A percentile compares a stretch with the other conserved stretches of the same genome.
Evolutionary conservation across 371 early-diverging fungal species (phyloP).

Genomic region (Saksenaea oblongispora): DNA sequence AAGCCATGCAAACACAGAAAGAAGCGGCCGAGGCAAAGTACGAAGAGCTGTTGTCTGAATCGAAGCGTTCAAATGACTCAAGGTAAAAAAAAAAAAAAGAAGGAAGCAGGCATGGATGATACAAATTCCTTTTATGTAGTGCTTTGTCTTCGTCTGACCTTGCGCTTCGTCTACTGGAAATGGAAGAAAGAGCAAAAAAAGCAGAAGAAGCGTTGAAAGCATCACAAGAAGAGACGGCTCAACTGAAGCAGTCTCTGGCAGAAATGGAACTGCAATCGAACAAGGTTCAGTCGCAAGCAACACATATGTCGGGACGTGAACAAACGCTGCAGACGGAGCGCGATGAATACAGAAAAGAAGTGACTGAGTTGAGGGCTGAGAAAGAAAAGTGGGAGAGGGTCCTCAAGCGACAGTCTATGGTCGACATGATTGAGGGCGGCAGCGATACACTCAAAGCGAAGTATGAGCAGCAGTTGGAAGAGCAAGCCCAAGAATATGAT

Average conservation of each 20-base stretch:
- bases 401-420: conserved; percentile 32
- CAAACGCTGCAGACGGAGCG: conserved; percentile 23
- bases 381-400: conserved; percentile 36
- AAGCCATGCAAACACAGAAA: conserved; percentile 28
- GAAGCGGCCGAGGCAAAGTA: conserved; percentile 25
- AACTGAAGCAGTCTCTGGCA: conserved; percentile 20
- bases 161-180: background rate
- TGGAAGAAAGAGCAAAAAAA: conserved; percentile 10
- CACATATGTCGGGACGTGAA: conserved; percentile 21
- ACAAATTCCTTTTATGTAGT: background rate
- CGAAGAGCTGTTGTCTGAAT: conserved; percentile 7
- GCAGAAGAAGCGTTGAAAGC: conserved; percentile 16
- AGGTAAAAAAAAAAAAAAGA: conserved; percentile 5
- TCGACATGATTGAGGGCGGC: conserved; percentile 32
- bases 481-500: conserved; percentile 45
- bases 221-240: conserved; percentile 18
- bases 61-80: background rate
- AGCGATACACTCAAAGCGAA: conserved; percentile 24
- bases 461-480: conserved; percentile 49
- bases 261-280: conserved; percentile 32
- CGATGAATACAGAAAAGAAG: conserved; percentile 33
- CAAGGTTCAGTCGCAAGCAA: conserved; percentile 28
- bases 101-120: background rate
- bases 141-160: background rate
- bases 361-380: conserved; percentile 22